Percentiles rank a stretch among this genome's conserved stretches.
Conservation (phyloP, 768 basidiomycete genomes). For the Tremella mesenterica region DNA sequence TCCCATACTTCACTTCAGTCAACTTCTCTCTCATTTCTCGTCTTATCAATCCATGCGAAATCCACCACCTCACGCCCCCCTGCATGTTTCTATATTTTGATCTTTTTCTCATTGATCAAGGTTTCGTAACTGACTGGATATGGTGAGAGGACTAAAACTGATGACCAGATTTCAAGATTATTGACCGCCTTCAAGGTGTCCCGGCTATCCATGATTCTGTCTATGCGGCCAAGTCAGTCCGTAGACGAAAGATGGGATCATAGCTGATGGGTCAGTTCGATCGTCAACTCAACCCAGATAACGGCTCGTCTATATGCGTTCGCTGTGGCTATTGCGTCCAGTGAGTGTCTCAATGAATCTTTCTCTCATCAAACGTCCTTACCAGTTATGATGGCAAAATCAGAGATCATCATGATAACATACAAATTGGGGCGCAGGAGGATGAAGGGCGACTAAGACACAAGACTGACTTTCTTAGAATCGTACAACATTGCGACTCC, state of each 20-base stretch:
- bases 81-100: too few relatives aligned
- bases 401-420: too few relatives aligned
- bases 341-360: slow-evolving; percentile 16
- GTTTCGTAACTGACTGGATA: neutral
- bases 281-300: slow-evolving; percentile 31
- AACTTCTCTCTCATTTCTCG: neutral
- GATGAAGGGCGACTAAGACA: too few relatives aligned
- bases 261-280: slow-evolving; percentile 12
- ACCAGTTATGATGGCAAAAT: neutral
- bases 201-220: slow-evolving; percentile 41
- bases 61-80: too few relatives aligned
- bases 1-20: neutral
- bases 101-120: neutral
- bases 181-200: slow-evolving; percentile 34
- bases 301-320: slow-evolving; percentile 35
- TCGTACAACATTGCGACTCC: slow-evolving; percentile 41
- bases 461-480: slow-evolving; percentile 14
- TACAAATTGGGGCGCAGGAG: too few relatives aligned
- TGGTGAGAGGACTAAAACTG: too few relatives aligned
- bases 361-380: neutral
- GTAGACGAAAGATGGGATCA: neutral
- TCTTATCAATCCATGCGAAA: neutral
- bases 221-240: slow-evolving; percentile 36
- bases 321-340: slow-evolving; percentile 30
- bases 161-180: slow-evolving; percentile 42